A percentile compares a stretch with the other conserved stretches of the same genome.
Evolutionary conservation across 495 filamentous ascomycete species (phyloP).

Genomic region (Jackrogersella minutella): DNA sequence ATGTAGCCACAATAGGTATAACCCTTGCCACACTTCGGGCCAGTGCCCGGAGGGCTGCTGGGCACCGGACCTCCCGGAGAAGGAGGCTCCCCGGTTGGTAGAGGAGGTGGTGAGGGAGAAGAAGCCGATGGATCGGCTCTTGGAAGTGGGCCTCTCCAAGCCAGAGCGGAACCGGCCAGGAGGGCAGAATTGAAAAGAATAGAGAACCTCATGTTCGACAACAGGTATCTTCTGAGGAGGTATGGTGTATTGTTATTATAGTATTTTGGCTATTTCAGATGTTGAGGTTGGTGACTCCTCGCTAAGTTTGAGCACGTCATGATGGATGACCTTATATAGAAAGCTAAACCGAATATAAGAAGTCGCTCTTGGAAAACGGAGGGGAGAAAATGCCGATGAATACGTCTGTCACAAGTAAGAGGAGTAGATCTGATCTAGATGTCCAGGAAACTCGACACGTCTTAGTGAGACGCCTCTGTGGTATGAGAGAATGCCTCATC

Average conservation of each 20-base stretch:
- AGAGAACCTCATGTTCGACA: constrained; percentile 17
- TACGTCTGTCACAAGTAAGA: background rate
- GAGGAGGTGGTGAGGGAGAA: background rate
- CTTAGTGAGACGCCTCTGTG: constrained; percentile 25
- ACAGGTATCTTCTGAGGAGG: background rate
- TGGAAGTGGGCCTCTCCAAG: constrained; percentile 17
- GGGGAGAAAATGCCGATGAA: background rate
- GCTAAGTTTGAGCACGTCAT: background rate
- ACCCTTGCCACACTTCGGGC: constrained; percentile 51
- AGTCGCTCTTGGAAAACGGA: background rate
- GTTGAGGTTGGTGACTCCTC: background rate
- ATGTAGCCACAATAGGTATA: constrained; percentile 58
- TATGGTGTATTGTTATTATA: background rate
- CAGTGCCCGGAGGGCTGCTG: constrained; percentile 17
- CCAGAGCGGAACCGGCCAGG: constrained; percentile 25
- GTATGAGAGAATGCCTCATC: constrained; percentile 17
- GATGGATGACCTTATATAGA: constrained; percentile 21
- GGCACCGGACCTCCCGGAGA: constrained; percentile 6
- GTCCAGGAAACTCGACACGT: constrained; percentile 16
- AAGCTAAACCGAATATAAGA: background rate
- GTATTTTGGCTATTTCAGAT: background rate
- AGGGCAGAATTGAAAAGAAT: constrained; percentile 12
- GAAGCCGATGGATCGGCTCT: constrained; percentile 8
- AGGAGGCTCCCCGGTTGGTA: background rate
- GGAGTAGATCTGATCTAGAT: background rate